A percentile compares a stretch with the other conserved stretches of the same genome.
Evolutionary conservation across 176 grass and related monocot genomes (phyloP).

Genomic region (Oryza glaberrima): DNA sequence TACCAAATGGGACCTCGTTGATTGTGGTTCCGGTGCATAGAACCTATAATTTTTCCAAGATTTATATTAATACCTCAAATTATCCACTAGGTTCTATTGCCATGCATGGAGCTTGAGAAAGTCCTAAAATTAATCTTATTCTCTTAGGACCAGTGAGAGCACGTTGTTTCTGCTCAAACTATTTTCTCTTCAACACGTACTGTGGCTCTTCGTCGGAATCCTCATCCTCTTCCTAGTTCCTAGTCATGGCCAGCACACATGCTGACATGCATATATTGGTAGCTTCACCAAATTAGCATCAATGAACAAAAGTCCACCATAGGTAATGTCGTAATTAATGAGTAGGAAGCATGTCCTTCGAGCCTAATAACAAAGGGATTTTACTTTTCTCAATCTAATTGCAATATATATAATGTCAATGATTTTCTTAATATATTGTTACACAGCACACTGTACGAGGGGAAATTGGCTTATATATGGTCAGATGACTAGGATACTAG

Average conservation of each 20-base stretch:
- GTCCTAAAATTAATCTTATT: neutral
- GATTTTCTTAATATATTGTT: neutral
- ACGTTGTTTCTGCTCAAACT: neutral
- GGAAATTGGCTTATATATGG: neutral
- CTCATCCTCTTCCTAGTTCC: slow-evolving; percentile 16
- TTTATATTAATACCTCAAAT: neutral
- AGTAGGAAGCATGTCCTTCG: slow-evolving; percentile 6
- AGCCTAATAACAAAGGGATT: neutral
- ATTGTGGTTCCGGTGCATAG: neutral
- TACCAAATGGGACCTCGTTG: neutral
- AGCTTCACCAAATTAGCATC: neutral
- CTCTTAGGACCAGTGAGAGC: neutral
- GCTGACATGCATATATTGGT: neutral
- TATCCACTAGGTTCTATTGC: neutral
- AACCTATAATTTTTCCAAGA: neutral
- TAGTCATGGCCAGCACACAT: slow-evolving; percentile 30
- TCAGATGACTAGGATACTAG: neutral
- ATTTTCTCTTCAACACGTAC: neutral
- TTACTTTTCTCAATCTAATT: neutral
- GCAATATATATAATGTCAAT: neutral
- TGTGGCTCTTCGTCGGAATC: slow-evolving; percentile 3
- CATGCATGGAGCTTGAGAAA: neutral
- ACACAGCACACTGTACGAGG: neutral
- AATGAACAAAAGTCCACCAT: neutral
- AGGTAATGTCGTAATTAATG: slow-evolving; percentile 26